phyloP scores from a whole-genome alignment of 257 asterid species.

The Paulownia fortunei region DNA sequence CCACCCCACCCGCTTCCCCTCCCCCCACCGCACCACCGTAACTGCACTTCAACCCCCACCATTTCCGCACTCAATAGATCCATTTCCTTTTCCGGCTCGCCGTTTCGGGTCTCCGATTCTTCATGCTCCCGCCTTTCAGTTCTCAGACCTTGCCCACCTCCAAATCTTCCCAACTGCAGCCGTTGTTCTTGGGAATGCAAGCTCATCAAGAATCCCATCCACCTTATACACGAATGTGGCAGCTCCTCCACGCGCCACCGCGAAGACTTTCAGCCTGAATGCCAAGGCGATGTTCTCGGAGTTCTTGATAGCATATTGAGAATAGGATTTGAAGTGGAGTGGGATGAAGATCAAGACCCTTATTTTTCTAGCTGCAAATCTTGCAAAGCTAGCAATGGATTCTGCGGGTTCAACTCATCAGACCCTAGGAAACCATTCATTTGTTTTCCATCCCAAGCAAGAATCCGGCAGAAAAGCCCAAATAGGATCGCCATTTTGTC shows the following conservation, averaged over 20 bases:
- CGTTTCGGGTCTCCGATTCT: constrained; percentile 78
- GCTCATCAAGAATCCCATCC: constrained; percentile 64
- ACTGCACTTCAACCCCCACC: constrained; percentile 53
- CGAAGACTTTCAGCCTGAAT: constrained; percentile 63
- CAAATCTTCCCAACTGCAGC: constrained; percentile 74
- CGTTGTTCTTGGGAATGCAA: constrained; percentile 74
- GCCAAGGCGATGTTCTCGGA: constrained; percentile 77
- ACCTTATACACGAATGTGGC: constrained; percentile 67
- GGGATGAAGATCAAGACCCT: constrained; percentile 76
- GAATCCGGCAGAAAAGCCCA: constrained; percentile 47
- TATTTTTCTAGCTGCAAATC: constrained; percentile 69
- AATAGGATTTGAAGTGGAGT: constrained; percentile 76
- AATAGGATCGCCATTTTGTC: constrained; percentile 53
- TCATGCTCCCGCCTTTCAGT: constrained; percentile 79
- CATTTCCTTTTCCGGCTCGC: constrained; percentile 69
- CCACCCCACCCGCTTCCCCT: constrained; percentile 22
- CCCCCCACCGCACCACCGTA: constrained; percentile 29
- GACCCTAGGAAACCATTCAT: constrained; percentile 59
- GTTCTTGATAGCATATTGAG: constrained; percentile 64
- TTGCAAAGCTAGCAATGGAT: constrained; percentile 58
- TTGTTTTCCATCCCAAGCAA: constrained; percentile 51
- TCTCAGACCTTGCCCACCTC: constrained; percentile 71
- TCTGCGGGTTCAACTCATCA: constrained; percentile 80
- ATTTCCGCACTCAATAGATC: constrained; percentile 52
- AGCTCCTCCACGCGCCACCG: constrained; percentile 52